These are phyloP conservation scores for Kappamyces sp. DNA, from an alignment of 192 early-diverging fungal genomes.

Conservation along the genomic window DNA sequence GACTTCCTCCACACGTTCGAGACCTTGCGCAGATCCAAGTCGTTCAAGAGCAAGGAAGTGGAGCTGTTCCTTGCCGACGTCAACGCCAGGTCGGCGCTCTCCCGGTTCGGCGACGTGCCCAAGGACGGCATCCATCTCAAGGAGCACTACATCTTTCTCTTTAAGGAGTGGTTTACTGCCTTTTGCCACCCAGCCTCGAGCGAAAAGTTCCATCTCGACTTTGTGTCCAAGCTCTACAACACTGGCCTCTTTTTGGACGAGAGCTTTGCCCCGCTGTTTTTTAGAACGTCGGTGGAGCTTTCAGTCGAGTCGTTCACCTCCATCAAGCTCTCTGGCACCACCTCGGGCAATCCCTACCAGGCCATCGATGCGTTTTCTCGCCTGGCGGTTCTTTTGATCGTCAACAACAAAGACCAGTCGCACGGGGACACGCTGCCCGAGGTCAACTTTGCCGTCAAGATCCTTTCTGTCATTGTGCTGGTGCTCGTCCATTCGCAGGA, in stretches of 20 bases:
- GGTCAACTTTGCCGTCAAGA: constrained; percentile 67
- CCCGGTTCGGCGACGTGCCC: neutral
- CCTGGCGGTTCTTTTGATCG: constrained; percentile 74
- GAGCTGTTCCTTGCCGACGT: constrained; percentile 6
- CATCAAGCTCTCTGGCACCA: constrained; percentile 28
- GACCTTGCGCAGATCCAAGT: constrained; percentile 58
- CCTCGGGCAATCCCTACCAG: constrained; percentile 54
- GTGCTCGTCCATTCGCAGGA: constrained; percentile 82
- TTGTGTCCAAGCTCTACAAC: constrained; percentile 63
- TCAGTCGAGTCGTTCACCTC: constrained; percentile 69
- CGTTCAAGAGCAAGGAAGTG: constrained; percentile 49
- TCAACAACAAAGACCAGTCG: constrained; percentile 58
- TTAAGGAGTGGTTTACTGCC: constrained; percentile 77
- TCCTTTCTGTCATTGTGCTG: constrained; percentile 80
- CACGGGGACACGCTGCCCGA: constrained; percentile 29
- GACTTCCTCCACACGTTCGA: constrained; percentile 65
- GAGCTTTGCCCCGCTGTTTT: constrained; percentile 77
- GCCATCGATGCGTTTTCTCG: constrained; percentile 91
- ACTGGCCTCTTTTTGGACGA: constrained; percentile 71
- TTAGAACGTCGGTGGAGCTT: constrained; percentile 81
- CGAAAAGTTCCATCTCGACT: constrained; percentile 60
- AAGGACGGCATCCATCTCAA: constrained; percentile 53
- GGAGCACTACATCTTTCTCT: constrained; percentile 54
- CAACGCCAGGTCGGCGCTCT: neutral
- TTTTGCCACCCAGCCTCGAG: constrained; percentile 65